These are phyloP conservation scores for Apiotrichum sp. DNA, from an alignment of 1,284 basidiomycete species.

Conservation along the genomic window DNA sequence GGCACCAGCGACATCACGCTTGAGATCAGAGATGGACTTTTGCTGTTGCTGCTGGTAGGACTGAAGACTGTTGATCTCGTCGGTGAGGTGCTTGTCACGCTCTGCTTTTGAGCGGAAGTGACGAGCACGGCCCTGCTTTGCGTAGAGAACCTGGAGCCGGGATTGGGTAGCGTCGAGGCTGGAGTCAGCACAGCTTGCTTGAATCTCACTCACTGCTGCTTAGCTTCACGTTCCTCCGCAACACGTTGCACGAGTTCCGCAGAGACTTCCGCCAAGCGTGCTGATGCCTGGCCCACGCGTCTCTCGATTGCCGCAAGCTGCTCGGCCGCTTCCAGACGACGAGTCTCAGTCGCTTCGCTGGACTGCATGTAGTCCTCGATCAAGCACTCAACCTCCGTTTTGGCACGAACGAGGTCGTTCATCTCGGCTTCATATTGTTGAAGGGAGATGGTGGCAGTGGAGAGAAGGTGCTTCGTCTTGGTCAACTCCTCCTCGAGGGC, in stretches of 20 bases:
- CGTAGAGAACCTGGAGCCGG: slow-evolving; percentile 65
- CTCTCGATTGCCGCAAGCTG: slow-evolving; percentile 61
- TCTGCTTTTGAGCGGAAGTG: slow-evolving; percentile 78
- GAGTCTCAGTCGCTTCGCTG: slow-evolving; percentile 59
- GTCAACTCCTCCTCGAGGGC: slow-evolving; percentile 67
- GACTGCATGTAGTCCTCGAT: slow-evolving; percentile 71
- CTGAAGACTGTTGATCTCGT: slow-evolving; percentile 66
- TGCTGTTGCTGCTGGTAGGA: slow-evolving; percentile 57
- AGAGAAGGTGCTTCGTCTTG: slow-evolving; percentile 62
- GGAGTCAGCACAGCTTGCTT: neutral
- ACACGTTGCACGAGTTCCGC: slow-evolving; percentile 62
- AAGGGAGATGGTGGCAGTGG: slow-evolving; percentile 54
- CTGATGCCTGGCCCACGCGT: slow-evolving; percentile 61
- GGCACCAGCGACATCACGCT: slow-evolving; percentile 69
- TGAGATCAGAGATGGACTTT: slow-evolving; percentile 57
- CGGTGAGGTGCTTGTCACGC: slow-evolving; percentile 68
- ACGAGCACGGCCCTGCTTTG: slow-evolving; percentile 78
- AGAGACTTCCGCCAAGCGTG: slow-evolving; percentile 56
- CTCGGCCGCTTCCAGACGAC: slow-evolving; percentile 51
- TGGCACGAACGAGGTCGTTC: slow-evolving; percentile 63
- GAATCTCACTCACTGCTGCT: slow-evolving; percentile 47
- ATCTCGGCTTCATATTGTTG: slow-evolving; percentile 42
- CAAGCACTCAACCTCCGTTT: slow-evolving; percentile 76
- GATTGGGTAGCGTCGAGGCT: slow-evolving; percentile 67
- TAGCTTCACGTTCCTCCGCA: slow-evolving; percentile 60